phyloP scores from a whole-genome alignment of 2,329 filamentous ascomycete species.

The Ramichloridium luteum region DNA sequence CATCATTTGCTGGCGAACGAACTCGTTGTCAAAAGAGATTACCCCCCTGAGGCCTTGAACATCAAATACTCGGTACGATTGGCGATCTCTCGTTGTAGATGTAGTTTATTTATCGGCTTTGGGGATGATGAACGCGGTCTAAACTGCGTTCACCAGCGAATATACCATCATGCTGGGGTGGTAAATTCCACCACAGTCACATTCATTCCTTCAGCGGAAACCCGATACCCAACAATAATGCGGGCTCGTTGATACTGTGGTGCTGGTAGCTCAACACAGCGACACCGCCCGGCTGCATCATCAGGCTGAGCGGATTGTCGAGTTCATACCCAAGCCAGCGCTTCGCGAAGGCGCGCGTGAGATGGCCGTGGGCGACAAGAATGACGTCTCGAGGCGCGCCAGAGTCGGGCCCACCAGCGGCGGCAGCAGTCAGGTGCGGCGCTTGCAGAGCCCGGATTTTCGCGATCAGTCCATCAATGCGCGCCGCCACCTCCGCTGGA shows the following conservation, averaged over 20 bases:
- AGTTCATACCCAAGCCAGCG: slow-evolving; percentile 61
- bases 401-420: too few relatives aligned
- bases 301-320: slow-evolving; percentile 55
- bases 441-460: slow-evolving; percentile 55
- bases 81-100: too few relatives aligned
- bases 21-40: too few relatives aligned
- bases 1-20: too few relatives aligned
- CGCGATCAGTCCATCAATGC: slow-evolving; percentile 60
- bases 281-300: slow-evolving; percentile 75
- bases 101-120: too few relatives aligned
- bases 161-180: too few relatives aligned
- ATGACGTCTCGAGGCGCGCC: slow-evolving; percentile 50
- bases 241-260: slow-evolving; percentile 63
- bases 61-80: too few relatives aligned
- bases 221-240: slow-evolving; percentile 63
- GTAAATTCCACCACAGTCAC: too few relatives aligned
- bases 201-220: slow-evolving; percentile 35
- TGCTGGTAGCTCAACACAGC: slow-evolving; percentile 77
- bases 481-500: slow-evolving; percentile 54
- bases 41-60: too few relatives aligned
- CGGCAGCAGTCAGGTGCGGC: slow-evolving; percentile 29
- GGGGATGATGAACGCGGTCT: too few relatives aligned
- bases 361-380: slow-evolving; percentile 78
- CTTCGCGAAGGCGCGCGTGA: slow-evolving; percentile 73
- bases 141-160: too few relatives aligned